Conservation (phyloP, 2,329 filamentous ascomycete species). For the Alternaria ventricosa region DNA sequence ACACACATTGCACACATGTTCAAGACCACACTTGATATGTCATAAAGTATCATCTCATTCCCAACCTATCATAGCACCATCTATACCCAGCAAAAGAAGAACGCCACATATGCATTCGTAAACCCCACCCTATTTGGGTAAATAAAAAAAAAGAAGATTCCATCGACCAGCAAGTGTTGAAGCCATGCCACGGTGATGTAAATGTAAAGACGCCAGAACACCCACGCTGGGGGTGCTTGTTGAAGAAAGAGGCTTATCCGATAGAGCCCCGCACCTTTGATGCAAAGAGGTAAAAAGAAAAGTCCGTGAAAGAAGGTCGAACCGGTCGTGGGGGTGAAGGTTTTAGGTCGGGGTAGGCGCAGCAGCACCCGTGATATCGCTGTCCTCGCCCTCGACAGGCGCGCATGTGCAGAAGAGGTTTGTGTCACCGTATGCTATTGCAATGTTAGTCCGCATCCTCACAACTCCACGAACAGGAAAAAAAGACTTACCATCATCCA, state of each 20-base stretch:
- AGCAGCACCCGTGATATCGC: conserved; percentile 41
- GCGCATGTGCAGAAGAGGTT: conserved; percentile 96
- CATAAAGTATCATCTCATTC: background rate
- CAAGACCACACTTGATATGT: background rate
- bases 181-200: background rate
- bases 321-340: background rate
- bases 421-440: conserved; percentile 80
- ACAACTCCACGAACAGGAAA: background rate
- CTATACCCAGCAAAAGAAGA: background rate
- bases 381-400: conserved; percentile 67
- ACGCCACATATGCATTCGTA: background rate
- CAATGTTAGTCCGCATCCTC: conserved; percentile 27
- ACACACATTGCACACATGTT: too few species aligned
- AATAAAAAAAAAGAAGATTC: background rate
- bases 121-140: too few species aligned
- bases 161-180: conserved; percentile 2
- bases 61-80: background rate
- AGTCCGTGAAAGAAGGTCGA: background rate
- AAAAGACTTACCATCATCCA: conserved; percentile 77
- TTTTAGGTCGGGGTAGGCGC: conserved; percentile 42
- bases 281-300: background rate
- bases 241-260: background rate
- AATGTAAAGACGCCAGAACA: background rate
- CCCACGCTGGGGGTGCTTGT: background rate
- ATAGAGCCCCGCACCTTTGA: background rate